Conservation (phyloP, 2,329 filamentous ascomycete species). For the Diplocarpon rosae region DNA sequence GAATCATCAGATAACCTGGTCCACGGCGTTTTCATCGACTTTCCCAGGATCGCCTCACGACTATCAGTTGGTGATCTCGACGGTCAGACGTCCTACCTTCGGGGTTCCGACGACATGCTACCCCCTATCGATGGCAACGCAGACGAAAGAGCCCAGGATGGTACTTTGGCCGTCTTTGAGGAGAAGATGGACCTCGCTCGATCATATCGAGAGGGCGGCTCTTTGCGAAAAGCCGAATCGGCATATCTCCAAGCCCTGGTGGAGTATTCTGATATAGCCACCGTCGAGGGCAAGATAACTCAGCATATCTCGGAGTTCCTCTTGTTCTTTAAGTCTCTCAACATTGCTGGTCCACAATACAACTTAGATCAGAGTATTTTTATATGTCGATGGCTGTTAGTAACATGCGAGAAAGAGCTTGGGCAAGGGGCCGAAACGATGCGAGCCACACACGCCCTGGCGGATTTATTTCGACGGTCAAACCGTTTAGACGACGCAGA, state of each 20-base stretch:
- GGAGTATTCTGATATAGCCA: slow-evolving; percentile 4
- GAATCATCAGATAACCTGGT: slow-evolving; percentile 1
- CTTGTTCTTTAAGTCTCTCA: slow-evolving; percentile 1
- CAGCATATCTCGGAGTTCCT: slow-evolving; percentile 2
- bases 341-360: background rate
- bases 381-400: slow-evolving; percentile 5
- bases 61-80: slow-evolving; percentile 1
- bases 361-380: slow-evolving; percentile 3
- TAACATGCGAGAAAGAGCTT: slow-evolving; percentile 4
- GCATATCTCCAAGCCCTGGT: slow-evolving; percentile 5
- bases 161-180: slow-evolving; percentile 1
- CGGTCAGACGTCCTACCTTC: slow-evolving; percentile 2
- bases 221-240: slow-evolving; percentile 3
- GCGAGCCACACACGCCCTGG: slow-evolving; percentile 2
- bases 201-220: slow-evolving; percentile 2
- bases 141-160: slow-evolving; percentile 1
- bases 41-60: slow-evolving; percentile 2
- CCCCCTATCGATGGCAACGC: background rate
- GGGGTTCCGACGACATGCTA: slow-evolving; percentile 3
- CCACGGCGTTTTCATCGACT: slow-evolving; percentile 1
- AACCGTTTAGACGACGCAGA: slow-evolving; percentile 1
- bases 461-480: background rate
- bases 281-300: slow-evolving; percentile 3
- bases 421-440: slow-evolving; percentile 3
- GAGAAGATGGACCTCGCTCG: slow-evolving; percentile 1